Evolutionary conservation across 495 filamentous ascomycete genomes (phyloP), one percentile per base, ranked within the genome.

Genomic region (Aspergillus biplanus): DNA sequence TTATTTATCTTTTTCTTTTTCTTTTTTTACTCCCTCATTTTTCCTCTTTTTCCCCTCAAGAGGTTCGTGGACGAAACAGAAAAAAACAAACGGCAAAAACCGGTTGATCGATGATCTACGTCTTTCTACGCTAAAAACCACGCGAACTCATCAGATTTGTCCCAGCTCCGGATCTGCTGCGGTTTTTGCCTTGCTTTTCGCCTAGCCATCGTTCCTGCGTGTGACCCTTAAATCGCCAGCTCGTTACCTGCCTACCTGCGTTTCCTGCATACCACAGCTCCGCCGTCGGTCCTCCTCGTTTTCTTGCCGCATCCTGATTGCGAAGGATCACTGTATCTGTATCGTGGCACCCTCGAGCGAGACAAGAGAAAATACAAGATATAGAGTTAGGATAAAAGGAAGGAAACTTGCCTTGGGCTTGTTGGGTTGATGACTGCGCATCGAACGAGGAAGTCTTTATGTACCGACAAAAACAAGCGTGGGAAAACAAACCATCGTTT

Each of bases 91-190:
- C 46, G 34, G 18, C 16, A 32, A 33, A 7, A 32, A 47, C 57
- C 48, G 21, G 47, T 33, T 6, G 52, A 54, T 34, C 49, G 13
- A 48, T 54, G 27, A 50, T 61, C 53, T 47, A 3, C 39, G 2
- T 27, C 1, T 27, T 27, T 27, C 21, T 27, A 53, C 63, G 63
- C 63, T 61, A 58, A 61, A 37, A 27, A 11, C 54, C 52, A 61
- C 59, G 50, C 57, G 33, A 61, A 64, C 62, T 64, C 57, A 57
- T 56, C 57, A 55, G 58, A n/a, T 42, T 55, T 27, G 27, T 54
- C 21, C 12, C 52, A 15, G 42, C 53, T 35, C 15, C 44, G 44
- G 59, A 47, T 37, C 42, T 27, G 31, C 37, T 58, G 57, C 59
- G 34, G 32, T 53, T 54, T 57, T 27, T 50, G 33, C 47, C 15